These are phyloP conservation scores for Amoebophrya sp. DNA, from an alignment of 169 alveolate species.

Conservation along the genomic window DNA sequence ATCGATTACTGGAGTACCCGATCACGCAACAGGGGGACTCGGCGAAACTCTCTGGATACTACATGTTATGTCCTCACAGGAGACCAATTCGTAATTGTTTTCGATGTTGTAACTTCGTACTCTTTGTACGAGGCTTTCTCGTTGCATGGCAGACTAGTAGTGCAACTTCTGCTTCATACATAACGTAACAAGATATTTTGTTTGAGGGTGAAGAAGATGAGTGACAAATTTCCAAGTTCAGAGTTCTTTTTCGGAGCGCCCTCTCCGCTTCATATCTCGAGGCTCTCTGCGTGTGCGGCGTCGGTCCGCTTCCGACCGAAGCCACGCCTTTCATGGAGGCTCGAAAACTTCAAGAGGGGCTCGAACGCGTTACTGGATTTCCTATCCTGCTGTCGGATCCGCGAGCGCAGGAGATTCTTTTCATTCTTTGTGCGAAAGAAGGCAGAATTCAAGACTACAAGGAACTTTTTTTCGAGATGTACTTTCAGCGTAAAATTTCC, in stretches of 20 bases:
- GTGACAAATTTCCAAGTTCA: too few species aligned
- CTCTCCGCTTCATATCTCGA: too few species aligned
- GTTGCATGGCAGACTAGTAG: too few species aligned
- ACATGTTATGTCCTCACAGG: too few species aligned
- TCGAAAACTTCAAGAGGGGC: not conserved
- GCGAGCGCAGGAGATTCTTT: not conserved
- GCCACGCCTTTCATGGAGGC: not conserved
- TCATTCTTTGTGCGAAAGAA: not conserved
- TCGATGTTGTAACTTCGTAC: too few species aligned
- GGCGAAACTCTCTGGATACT: too few species aligned
- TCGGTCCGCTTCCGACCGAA: not conserved
- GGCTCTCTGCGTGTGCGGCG: not conserved
- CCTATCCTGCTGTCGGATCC: not conserved
- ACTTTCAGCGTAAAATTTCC: not conserved
- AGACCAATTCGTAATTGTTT: too few species aligned
- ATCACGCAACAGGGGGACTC: not conserved
- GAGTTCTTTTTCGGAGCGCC: too few species aligned
- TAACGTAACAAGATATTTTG: too few species aligned
- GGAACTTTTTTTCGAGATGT: not conserved
- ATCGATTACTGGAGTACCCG: not conserved
- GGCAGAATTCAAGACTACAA: not conserved
- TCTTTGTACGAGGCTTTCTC: too few species aligned
- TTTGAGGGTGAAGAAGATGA: too few species aligned
- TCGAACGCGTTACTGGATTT: not conserved
- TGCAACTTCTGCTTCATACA: too few species aligned